Conservation (phyloP, 495 filamentous ascomycete species). For the Lasiosphaeria ovina region DNA sequence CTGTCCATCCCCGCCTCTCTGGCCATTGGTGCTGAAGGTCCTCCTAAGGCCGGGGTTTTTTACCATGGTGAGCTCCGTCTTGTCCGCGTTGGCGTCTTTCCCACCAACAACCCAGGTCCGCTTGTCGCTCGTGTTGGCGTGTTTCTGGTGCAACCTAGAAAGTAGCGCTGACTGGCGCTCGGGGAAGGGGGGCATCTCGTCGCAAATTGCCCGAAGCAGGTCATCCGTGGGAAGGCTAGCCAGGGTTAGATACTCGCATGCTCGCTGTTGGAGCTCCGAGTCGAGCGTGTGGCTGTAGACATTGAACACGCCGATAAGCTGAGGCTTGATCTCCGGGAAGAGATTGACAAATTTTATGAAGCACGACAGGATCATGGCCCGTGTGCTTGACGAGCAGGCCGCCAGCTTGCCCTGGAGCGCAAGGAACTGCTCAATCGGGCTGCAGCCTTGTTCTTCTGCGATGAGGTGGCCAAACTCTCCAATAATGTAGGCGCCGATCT, state of each 20-base stretch:
- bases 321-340: constrained; percentile 97
- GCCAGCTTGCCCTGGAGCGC: constrained; percentile 89
- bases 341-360: constrained; percentile 98
- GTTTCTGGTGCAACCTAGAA: constrained; percentile 90
- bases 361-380: constrained; percentile 89
- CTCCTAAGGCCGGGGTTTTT: constrained; percentile 83
- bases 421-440: constrained; percentile 96
- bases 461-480: constrained; percentile 98
- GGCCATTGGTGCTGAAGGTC: constrained; percentile 66
- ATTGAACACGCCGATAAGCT: constrained; percentile 84
- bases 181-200: constrained; percentile 99
- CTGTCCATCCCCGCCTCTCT: constrained; percentile 55
- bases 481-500: constrained; percentile 93
- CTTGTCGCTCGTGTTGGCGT: constrained; percentile 85
- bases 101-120: constrained; percentile 95
- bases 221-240: constrained; percentile 86
- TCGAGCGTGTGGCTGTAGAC: constrained; percentile 94
- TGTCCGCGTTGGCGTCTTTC: constrained; percentile 84
- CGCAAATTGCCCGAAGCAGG: constrained; percentile 90
- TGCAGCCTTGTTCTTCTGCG: constrained; percentile 89
- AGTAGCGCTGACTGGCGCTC: constrained; percentile 89
- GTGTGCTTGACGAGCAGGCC: constrained; percentile 80
- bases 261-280: constrained; percentile 91
- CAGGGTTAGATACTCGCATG: constrained; percentile 91
- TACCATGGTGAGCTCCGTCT: constrained; percentile 74